A percentile compares a stretch with the other conserved stretches of the same genome.
Conservation (phyloP, 345 rosid genomes). For the Ricinus communis region DNA sequence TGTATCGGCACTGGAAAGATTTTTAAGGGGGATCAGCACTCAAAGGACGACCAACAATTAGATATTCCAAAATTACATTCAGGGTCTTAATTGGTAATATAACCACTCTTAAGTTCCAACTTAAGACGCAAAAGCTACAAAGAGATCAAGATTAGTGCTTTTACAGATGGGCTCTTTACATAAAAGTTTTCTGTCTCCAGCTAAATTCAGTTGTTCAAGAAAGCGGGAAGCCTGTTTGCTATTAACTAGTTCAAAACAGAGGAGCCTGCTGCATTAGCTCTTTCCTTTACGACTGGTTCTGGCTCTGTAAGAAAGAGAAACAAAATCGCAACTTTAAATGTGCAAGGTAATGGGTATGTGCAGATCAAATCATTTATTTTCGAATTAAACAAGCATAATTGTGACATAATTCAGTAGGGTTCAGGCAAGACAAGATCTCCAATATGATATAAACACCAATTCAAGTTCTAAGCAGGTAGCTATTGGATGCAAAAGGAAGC, state of each 20-base stretch:
- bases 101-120: too few species aligned
- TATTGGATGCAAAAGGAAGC: too few species aligned
- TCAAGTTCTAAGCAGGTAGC: too few species aligned
- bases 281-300: constrained; percentile 34
- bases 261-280: constrained; percentile 16
- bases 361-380: too few species aligned
- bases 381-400: too few species aligned
- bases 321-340: neutral
- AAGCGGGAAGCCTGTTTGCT: neutral
- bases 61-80: neutral
- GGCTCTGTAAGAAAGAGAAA: constrained; percentile 29
- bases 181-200: neutral
- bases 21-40: too few species aligned
- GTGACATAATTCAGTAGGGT: too few species aligned
- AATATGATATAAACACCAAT: too few species aligned
- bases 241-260: neutral
- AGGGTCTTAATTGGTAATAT: neutral
- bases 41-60: neutral
- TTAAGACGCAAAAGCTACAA: neutral
- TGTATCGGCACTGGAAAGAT: too few species aligned
- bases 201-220: neutral
- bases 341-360: too few species aligned
- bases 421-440: too few species aligned
- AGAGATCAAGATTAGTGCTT: neutral
- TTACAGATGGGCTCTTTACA: neutral